Conservation (phyloP, 78 protist genomes). For the Polysphondylium violaceum region DNA sequence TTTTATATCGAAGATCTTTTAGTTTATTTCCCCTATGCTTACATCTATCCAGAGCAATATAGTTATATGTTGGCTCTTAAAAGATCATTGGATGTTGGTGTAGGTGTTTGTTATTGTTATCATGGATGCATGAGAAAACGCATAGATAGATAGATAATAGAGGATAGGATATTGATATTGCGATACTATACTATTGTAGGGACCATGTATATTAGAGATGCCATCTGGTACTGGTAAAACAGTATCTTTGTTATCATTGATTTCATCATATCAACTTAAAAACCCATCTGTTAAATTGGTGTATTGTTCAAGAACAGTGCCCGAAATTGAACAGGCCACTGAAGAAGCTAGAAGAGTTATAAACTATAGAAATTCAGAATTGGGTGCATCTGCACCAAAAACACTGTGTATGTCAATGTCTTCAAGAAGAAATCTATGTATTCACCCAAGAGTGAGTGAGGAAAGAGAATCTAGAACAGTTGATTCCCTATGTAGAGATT, state of each 20-base stretch:
- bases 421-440: constrained; percentile 92
- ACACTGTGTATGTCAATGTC: constrained; percentile 90
- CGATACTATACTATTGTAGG: constrained; percentile 23
- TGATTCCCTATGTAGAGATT: constrained; percentile 86
- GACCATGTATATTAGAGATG: constrained; percentile 97
- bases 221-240: constrained; percentile 99
- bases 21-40: constrained; percentile 97
- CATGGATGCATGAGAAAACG: neutral
- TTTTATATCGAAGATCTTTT: constrained; percentile 92
- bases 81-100: constrained; percentile 89
- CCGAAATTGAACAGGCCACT: constrained; percentile 94
- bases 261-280: constrained; percentile 87
- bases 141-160: neutral
- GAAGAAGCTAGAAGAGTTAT: constrained; percentile 91
- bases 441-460: constrained; percentile 84
- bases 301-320: constrained; percentile 99
- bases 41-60: constrained; percentile 98
- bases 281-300: constrained; percentile 80
- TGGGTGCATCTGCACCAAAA: constrained; percentile 68
- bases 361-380: constrained; percentile 43
- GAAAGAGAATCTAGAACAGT: constrained; percentile 58
- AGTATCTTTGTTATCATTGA: constrained; percentile 92
- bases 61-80: constrained; percentile 96
- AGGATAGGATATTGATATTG: neutral
- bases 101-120: neutral